Conservation (phyloP, 140 eudicot genomes). For the Stevia rebaudiana region DNA sequence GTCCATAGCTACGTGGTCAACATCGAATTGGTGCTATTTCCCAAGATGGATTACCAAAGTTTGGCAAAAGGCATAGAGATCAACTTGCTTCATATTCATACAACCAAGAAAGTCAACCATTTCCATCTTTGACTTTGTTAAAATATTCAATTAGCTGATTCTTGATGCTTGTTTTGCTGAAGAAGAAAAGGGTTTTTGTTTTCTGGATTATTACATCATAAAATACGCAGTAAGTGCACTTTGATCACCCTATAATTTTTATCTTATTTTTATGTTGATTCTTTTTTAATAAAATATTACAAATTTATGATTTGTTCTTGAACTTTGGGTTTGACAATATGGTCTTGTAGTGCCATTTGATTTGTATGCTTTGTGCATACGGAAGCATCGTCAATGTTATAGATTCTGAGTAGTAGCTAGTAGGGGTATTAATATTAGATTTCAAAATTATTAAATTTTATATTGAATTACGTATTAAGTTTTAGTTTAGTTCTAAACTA, state of each 20-base stretch:
- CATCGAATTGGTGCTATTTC: slow-evolving; percentile 2
- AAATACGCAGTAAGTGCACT: slow-evolving; percentile 40
- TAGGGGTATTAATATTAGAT: slow-evolving; percentile 3
- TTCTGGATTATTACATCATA: slow-evolving; percentile 30
- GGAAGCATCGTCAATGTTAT: slow-evolving; percentile 25
- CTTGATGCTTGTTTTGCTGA: slow-evolving; percentile 53
- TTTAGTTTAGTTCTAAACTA: too few species aligned
- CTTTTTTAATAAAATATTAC: background rate
- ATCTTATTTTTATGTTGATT: background rate
- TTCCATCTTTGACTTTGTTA: slow-evolving; percentile 31
- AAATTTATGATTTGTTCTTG: slow-evolving; percentile 18
- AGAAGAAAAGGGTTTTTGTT: slow-evolving; percentile 50
- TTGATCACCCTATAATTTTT: background rate
- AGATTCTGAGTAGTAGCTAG: too few species aligned
- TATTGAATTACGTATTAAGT: too few species aligned
- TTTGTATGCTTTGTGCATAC: slow-evolving; percentile 27
- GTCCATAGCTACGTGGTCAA: background rate
- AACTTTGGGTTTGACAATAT: slow-evolving; percentile 32
- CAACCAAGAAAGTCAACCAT: slow-evolving; percentile 47
- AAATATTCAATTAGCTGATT: slow-evolving; percentile 10
- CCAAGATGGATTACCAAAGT: slow-evolving; percentile 40
- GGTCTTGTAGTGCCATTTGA: slow-evolving; percentile 25
- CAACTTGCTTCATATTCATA: slow-evolving; percentile 32
- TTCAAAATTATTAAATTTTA: too few species aligned
- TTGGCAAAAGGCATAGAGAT: slow-evolving; percentile 51